Conservation (phyloP, 306 rosid species). For the Acmispon strigosus region DNA sequence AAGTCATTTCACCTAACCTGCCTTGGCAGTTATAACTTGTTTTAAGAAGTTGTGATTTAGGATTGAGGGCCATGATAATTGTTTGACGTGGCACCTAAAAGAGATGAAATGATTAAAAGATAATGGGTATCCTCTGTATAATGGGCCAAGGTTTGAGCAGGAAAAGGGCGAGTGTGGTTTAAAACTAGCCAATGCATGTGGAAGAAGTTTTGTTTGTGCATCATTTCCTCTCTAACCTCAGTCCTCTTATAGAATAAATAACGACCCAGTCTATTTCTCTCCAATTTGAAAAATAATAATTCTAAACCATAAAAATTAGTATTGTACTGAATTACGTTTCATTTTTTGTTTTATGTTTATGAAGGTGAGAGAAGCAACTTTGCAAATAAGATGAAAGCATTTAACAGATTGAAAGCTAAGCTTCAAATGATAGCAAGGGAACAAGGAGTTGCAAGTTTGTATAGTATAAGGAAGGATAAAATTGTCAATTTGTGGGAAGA, state of each 20-base stretch:
- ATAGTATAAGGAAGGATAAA: conserved; percentile 39
- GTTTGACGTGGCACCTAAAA: no score
- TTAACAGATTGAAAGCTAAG: conserved; percentile 69
- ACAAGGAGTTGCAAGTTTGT: conserved; percentile 46
- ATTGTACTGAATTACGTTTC: not conserved
- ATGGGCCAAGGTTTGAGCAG: no score
- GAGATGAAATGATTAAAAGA: no score
- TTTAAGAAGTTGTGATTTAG: no score
- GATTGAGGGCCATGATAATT: no score
- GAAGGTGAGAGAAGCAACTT: conserved; percentile 75
- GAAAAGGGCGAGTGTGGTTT: no score
- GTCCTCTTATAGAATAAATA: not conserved
- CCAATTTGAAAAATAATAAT: not conserved
- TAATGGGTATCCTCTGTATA: no score
- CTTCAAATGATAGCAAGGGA: conserved; percentile 57
- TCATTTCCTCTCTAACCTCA: no score
- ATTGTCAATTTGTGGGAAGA: conserved; percentile 39
- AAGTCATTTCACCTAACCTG: no score
- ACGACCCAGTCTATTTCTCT: not conserved
- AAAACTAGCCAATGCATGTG: no score
- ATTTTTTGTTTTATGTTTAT: not conserved
- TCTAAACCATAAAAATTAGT: not conserved
- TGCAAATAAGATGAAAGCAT: conserved; percentile 73
- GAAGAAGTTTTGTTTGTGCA: no score
- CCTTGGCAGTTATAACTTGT: no score